Percentiles rank a stretch among this genome's conserved stretches.
Evolutionary conservation across 768 basidiomycete species (phyloP).

Genomic region (Trametes villosa): DNA sequence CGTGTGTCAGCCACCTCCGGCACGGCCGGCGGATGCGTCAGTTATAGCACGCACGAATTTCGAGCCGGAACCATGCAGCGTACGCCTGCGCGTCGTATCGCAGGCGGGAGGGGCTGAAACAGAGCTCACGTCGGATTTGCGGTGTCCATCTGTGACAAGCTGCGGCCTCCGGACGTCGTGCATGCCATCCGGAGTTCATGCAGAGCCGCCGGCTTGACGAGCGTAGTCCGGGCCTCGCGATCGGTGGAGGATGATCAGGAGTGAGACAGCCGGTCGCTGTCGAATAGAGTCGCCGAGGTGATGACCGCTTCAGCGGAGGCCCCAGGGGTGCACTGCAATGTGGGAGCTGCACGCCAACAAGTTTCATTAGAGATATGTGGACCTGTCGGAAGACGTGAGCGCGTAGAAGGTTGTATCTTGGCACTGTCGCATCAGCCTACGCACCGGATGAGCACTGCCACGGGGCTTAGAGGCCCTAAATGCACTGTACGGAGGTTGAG

Average conservation of each 20-base stretch:
- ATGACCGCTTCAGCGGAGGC: too few relatives aligned
- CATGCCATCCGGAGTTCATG: neutral
- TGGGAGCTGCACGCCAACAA: neutral
- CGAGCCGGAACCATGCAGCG: neutral
- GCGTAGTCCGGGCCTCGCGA: neutral
- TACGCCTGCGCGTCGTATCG: neutral
- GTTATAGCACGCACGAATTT: neutral
- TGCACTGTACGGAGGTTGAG: neutral
- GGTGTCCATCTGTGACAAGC: neutral
- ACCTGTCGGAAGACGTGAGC: neutral
- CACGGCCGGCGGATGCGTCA: neutral
- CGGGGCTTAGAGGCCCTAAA: slow-evolving; percentile 2
- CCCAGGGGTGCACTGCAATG: neutral
- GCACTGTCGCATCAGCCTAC: neutral
- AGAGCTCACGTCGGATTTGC: neutral
- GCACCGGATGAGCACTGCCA: slow-evolving; percentile 11
- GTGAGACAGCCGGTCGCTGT: slow-evolving; percentile 3
- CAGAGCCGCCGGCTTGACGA: neutral
- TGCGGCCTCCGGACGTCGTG: neutral
- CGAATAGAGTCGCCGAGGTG: neutral
- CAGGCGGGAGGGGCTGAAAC: neutral
- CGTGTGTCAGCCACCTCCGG: too few relatives aligned
- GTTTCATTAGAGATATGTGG: slow-evolving; percentile 4
- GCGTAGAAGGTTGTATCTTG: neutral
- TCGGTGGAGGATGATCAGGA: neutral